Conservation (phyloP, 257 asterid genomes). For the Echium plantagineum region DNA sequence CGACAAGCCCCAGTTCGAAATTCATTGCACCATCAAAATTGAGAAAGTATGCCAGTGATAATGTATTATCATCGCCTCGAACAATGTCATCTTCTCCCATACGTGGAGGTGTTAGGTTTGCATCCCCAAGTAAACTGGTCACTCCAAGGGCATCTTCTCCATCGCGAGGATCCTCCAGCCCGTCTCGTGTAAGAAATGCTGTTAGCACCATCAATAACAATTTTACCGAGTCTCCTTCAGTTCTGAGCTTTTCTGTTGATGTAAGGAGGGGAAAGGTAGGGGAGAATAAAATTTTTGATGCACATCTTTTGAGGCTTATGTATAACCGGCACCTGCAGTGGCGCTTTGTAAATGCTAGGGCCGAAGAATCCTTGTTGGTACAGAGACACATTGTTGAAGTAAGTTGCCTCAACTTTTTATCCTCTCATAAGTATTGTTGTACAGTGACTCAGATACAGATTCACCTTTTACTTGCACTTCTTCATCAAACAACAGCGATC, state of each 20-base stretch:
- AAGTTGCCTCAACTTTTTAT: constrained; percentile 15
- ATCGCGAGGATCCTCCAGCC: constrained; percentile 54
- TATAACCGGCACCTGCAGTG: constrained; percentile 88
- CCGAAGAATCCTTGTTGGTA: constrained; percentile 51
- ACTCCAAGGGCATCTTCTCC: constrained; percentile 58
- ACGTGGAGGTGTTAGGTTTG: constrained; percentile 55
- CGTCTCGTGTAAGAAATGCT: constrained; percentile 65
- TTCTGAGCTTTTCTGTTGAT: constrained; percentile 90
- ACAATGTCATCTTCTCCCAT: constrained; percentile 56
- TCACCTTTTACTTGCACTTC: constrained; percentile 2
- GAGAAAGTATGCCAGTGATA: constrained; percentile 48
- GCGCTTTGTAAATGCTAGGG: constrained; percentile 81
- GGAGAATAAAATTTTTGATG: constrained; percentile 71
- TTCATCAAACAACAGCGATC: not conserved
- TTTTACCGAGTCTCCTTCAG: constrained; percentile 71
- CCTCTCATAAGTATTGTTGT: not conserved
- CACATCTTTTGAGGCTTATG: constrained; percentile 72
- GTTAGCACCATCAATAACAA: constrained; percentile 66
- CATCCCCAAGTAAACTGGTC: constrained; percentile 67
- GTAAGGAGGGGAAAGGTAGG: constrained; percentile 90
- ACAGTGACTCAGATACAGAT: not conserved
- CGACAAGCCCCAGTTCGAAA: constrained; percentile 59
- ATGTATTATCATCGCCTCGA: constrained; percentile 46
- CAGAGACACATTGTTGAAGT: constrained; percentile 85
- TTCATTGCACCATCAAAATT: constrained; percentile 43